Evolutionary conservation across 2,329 filamentous ascomycete species (phyloP), one percentile per base, ranked within the genome.

Genomic region (Penicillium brasilianum): DNA sequence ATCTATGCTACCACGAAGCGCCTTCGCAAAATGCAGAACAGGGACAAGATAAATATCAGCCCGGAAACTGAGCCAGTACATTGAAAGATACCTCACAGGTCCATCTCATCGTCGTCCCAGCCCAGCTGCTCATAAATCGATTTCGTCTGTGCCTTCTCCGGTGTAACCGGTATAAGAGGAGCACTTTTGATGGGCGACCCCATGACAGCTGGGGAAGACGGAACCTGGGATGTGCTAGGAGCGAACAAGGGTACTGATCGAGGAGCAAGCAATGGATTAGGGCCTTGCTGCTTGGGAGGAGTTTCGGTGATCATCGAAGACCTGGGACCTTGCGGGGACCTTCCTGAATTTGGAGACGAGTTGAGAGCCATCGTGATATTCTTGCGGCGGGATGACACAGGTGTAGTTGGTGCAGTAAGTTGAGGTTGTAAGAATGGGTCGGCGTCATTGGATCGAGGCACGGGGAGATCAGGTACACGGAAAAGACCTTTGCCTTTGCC

Each of bases 51-150:
- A 50, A 20, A 18, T 6, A 1, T 28, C 20, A 9, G 4, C n/a
- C 30, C n/a, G 10, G 18, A 1, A 13, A 13, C n/a, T n/a, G n/a
- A 18, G 3, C 7, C 3, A 30, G 6, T 10, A 20, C n/a, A 28
- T 20, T 48, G 16, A 8, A 18, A 28, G 9, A 1, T 13, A 11
- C 39, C 10, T 62, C 59, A 71, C 22, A 71, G 32, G 18, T 67
- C 68, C 64, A 71, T 62, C 46, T 75, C 72, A 58, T 79, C 76
- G 59, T 78, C 76, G 62, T 80, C 75, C 80, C 80, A 82, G 55
- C 80, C 80, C 53, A 82, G 61, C 49, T 75, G 70, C 60, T 76
- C 76, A 58, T 81, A 81, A 46, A 81, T 77, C 9, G 78, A 76
- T 43, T 62, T 76, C 6, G 77, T 72, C 37, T 70, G 65, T 10